Evolutionary conservation across 805 yeast genomes (phyloP), one percentile per base, ranked within the genome.

Genomic region (Diddensiella transvaalensis): DNA sequence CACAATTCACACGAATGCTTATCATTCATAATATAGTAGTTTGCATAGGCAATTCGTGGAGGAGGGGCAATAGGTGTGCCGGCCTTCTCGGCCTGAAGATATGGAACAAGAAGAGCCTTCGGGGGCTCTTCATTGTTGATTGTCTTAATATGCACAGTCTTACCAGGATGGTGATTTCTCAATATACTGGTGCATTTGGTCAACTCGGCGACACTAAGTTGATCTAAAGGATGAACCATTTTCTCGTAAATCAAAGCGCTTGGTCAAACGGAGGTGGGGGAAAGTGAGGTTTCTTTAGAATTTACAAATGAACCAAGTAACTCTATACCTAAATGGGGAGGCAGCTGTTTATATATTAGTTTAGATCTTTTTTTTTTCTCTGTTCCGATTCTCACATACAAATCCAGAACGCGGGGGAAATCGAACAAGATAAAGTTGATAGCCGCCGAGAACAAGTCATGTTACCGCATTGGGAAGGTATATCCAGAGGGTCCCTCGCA

Each of bases 21-120:
- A 47, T 67, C 62, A 44, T 66, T 74, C 63, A 81, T 69, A 40
- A 76, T 63, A 65, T 81, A 83, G 75, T 82, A 86, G 72, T 82
- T 81, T 40, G 75, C 79, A 64, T 81, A 83, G 17, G 82, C 77
- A 44, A 83, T 73, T 71, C 95, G 80, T 37, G 89, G 76, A 50
- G 86, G 61, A 29, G 87, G 87, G 21, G 79, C 65, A 19, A 67
- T 58, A 18, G 64, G 66, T 23, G 36, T 39, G 29, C 81, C 82
- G 3, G 62, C 49, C 58, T 76, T 79, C 69, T 84, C 88, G 47
- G 85, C 82, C 51, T 80, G 83, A 54, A 86, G 70, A 66, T 74
- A 85, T 59, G 74, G 77, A 53, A 79, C 60, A 83, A 86, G 82
- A 53, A 76, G 80, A 57, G 76, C 70, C 75, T 86, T 86, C 52